phyloP scores from a whole-genome alignment of 23 red algal genomes.

The Gracilaria gracilis region DNA sequence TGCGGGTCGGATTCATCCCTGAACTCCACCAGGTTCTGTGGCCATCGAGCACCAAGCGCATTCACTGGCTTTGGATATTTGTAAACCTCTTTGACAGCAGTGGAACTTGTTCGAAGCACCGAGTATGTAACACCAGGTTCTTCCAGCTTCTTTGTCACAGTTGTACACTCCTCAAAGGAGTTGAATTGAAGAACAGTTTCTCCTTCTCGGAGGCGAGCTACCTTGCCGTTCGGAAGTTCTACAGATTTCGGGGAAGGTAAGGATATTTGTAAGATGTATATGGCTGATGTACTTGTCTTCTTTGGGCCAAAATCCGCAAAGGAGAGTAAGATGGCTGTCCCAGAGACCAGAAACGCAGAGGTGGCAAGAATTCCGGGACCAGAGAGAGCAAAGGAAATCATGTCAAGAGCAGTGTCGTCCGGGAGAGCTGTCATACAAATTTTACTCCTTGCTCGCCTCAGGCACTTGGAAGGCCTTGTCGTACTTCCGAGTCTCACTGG shows the following conservation, averaged over 20 bases:
- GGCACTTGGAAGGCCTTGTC: not conserved
- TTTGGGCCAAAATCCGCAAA: constrained; percentile 47
- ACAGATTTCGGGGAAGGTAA: constrained; percentile 17
- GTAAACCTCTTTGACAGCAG: not conserved
- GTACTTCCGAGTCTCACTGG: not conserved
- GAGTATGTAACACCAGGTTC: constrained; percentile 35
- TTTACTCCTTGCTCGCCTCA: not conserved
- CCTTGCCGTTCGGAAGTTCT: constrained; percentile 45
- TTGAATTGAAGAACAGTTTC: constrained; percentile 40
- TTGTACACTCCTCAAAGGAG: constrained; percentile 35
- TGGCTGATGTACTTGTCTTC: not conserved
- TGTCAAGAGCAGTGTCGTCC: constrained; percentile 65
- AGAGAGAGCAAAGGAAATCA: constrained; percentile 64
- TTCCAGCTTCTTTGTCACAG: constrained; percentile 23
- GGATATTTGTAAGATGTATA: constrained; percentile 22
- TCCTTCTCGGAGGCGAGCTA: constrained; percentile 19
- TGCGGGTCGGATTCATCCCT: constrained; percentile 19
- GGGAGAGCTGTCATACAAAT: constrained; percentile 37
- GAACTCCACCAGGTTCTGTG: constrained; percentile 16
- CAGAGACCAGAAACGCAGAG: constrained; percentile 20
- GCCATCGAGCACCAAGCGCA: constrained; percentile 34
- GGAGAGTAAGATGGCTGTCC: constrained; percentile 39
- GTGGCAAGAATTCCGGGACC: constrained; percentile 54
- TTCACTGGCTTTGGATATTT: constrained; percentile 23
- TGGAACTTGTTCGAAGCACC: constrained; percentile 13